Evolutionary conservation across 2,329 filamentous ascomycete species (phyloP).

Genomic region (Microcyclosporella mali): DNA sequence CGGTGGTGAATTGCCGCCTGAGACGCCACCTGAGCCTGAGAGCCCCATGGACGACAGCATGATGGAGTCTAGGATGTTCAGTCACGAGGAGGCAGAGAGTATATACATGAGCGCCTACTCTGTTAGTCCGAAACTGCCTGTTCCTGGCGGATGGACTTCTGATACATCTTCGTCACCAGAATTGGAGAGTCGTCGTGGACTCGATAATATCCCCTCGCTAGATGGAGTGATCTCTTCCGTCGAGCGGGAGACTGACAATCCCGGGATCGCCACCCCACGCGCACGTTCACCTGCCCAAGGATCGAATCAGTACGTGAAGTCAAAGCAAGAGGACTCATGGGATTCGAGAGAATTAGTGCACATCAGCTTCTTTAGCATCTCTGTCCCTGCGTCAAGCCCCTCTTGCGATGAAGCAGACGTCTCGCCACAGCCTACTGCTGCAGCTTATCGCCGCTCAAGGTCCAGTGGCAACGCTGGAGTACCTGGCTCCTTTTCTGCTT

Average conservation of each 20-base stretch:
- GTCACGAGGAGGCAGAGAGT: slow-evolving; percentile 73
- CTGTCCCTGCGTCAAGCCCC: too few relatives aligned
- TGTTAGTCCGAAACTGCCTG: slow-evolving; percentile 19
- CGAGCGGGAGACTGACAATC: slow-evolving; percentile 1
- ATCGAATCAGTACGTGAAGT: background rate
- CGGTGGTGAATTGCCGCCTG: background rate
- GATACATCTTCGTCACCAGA: slow-evolving; percentile 28
- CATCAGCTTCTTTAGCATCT: too few relatives aligned
- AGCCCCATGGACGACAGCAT: slow-evolving; percentile 22
- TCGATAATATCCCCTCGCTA: background rate
- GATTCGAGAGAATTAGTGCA: too few relatives aligned
- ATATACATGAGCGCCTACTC: slow-evolving; percentile 74
- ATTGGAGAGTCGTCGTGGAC: slow-evolving; percentile 3
- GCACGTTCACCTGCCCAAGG: slow-evolving; percentile 5
- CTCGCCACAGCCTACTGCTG: too few relatives aligned
- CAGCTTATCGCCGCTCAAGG: background rate
- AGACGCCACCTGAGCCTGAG: slow-evolving; percentile 4
- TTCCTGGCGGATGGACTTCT: slow-evolving; percentile 42
- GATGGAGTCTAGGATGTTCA: slow-evolving; percentile 60
- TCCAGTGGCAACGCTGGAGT: slow-evolving; percentile 21
- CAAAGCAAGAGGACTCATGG: too few relatives aligned
- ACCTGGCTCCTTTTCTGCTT: slow-evolving; percentile 45
- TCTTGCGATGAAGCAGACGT: too few relatives aligned
- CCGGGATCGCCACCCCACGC: slow-evolving; percentile 26
- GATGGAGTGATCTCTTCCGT: background rate